These are phyloP conservation scores for Amanita jacksonii DNA, from an alignment of 768 basidiomycete species.

Conservation along the genomic window DNA sequence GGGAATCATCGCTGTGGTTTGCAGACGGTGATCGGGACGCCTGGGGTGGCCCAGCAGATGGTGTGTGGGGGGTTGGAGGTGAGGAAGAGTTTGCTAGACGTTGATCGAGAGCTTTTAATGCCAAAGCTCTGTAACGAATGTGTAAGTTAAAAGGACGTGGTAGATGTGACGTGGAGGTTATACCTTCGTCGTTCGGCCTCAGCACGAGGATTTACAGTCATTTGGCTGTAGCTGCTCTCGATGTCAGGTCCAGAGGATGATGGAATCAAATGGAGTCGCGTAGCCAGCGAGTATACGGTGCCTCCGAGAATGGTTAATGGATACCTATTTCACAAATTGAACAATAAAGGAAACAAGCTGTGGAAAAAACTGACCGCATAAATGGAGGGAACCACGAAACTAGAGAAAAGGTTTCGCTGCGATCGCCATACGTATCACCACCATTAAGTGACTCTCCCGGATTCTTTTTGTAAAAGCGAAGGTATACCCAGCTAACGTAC, in stretches of 20 bases:
- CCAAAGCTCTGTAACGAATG: slow-evolving; percentile 65
- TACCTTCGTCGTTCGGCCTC: slow-evolving; percentile 95
- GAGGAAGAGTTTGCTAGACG: slow-evolving; percentile 63
- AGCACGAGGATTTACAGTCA: slow-evolving; percentile 85
- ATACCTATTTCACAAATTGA: slow-evolving; percentile 50
- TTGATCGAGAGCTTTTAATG: slow-evolving; percentile 93
- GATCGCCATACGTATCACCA: slow-evolving; percentile 74
- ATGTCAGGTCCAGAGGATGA: slow-evolving; percentile 43
- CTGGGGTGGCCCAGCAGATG: slow-evolving; percentile 21
- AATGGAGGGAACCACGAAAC: slow-evolving; percentile 96
- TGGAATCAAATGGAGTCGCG: slow-evolving; percentile 68
- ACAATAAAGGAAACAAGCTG: slow-evolving; percentile 2
- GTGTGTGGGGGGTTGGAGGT: slow-evolving; percentile 26
- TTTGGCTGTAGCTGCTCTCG: slow-evolving; percentile 63
- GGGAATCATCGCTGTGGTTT: slow-evolving; percentile 19
- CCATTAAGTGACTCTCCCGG: slow-evolving; percentile 53
- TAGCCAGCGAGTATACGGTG: slow-evolving; percentile 56
- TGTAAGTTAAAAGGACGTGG: neutral
- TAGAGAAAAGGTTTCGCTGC: slow-evolving; percentile 94
- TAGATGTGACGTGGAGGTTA: slow-evolving; percentile 14
- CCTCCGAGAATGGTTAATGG: slow-evolving; percentile 64
- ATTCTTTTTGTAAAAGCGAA: slow-evolving; percentile 94
- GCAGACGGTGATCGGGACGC: slow-evolving; percentile 25
- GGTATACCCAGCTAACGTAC: slow-evolving; percentile 91
- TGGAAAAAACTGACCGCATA: slow-evolving; percentile 58